A percentile compares a stretch with the other conserved stretches of the same genome.
phyloP scores from a whole-genome alignment of 768 basidiomycete genomes.

The Lentinula raphanica region DNA sequence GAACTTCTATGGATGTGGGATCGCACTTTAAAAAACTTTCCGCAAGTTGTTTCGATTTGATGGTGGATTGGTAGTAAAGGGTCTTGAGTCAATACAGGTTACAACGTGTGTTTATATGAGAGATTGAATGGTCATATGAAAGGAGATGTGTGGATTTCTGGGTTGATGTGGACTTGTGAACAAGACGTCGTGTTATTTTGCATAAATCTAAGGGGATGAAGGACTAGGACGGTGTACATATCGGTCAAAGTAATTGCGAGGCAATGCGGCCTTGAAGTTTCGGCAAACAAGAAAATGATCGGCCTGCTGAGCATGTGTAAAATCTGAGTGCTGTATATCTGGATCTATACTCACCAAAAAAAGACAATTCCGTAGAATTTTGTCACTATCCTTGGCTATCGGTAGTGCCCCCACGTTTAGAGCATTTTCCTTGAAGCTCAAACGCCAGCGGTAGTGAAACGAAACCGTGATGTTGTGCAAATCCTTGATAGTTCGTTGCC shows the following conservation, averaged over 20 bases:
- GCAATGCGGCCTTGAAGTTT: slow-evolving; percentile 6
- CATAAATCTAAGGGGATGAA: not conserved
- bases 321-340: not conserved
- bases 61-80: slow-evolving; percentile 13
- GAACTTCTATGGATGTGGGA: slow-evolving; percentile 17
- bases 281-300: slow-evolving; percentile 6
- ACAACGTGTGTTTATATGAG: slow-evolving; percentile 1
- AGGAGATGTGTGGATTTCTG: slow-evolving; percentile 28
- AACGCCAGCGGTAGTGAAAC: not conserved
- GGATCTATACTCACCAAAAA: slow-evolving; percentile 1
- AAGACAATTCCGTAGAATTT: not conserved
- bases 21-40: slow-evolving; percentile 9
- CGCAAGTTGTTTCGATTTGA: not conserved
- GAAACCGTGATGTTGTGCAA: not conserved
- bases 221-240: not conserved
- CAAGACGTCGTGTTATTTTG: slow-evolving; percentile 25
- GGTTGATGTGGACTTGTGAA: slow-evolving; percentile 39
- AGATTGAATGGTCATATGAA: slow-evolving; percentile 23
- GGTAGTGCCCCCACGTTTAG: not conserved
- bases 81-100: slow-evolving; percentile 6
- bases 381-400: slow-evolving; percentile 2
- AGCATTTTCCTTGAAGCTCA: not conserved
- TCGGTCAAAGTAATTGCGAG: not conserved
- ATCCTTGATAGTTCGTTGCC: slow-evolving; percentile 1
- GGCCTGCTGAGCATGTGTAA: slow-evolving; percentile 2